phyloP scores from a whole-genome alignment of 257 asterid species.

The Cynanchum wilfordii region DNA sequence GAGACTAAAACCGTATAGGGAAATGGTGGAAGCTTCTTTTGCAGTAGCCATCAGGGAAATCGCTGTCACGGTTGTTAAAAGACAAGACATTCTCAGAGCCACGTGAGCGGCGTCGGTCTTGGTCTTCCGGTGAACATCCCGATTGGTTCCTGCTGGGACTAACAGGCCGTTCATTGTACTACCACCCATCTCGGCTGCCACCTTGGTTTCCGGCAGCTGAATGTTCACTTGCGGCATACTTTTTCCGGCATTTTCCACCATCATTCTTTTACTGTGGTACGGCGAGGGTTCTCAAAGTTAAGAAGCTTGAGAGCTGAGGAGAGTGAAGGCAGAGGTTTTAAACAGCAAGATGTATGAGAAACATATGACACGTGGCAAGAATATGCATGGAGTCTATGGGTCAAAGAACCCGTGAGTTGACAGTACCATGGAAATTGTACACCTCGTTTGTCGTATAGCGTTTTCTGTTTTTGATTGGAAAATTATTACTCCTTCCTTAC shows the following conservation, averaged over 20 bases:
- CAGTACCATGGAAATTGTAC: neutral
- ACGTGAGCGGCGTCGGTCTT: slow-evolving; percentile 47
- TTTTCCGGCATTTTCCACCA: slow-evolving; percentile 25
- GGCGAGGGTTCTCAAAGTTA: neutral
- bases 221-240: slow-evolving; percentile 39
- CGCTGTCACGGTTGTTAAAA: slow-evolving; percentile 50
- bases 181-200: slow-evolving; percentile 26
- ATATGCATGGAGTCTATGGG: neutral
- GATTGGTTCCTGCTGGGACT: slow-evolving; percentile 14
- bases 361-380: neutral
- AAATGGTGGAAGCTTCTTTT: slow-evolving; percentile 54
- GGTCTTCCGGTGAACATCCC: slow-evolving; percentile 27
- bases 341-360: neutral
- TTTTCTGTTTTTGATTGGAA: neutral
- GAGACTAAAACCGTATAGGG: slow-evolving; percentile 63
- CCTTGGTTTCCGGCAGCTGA: slow-evolving; percentile 59
- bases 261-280: slow-evolving; percentile 16
- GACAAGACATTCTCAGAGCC: slow-evolving; percentile 43
- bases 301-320: neutral
- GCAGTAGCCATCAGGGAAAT: slow-evolving; percentile 67
- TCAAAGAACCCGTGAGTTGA: slow-evolving; percentile 13
- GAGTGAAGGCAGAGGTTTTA: neutral
- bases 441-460: neutral
- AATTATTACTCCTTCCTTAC: too few relatives aligned
- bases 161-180: slow-evolving; percentile 26